Evolutionary conservation across 495 filamentous ascomycete genomes (phyloP).

Genomic region (Elasticomyces elasticus): DNA sequence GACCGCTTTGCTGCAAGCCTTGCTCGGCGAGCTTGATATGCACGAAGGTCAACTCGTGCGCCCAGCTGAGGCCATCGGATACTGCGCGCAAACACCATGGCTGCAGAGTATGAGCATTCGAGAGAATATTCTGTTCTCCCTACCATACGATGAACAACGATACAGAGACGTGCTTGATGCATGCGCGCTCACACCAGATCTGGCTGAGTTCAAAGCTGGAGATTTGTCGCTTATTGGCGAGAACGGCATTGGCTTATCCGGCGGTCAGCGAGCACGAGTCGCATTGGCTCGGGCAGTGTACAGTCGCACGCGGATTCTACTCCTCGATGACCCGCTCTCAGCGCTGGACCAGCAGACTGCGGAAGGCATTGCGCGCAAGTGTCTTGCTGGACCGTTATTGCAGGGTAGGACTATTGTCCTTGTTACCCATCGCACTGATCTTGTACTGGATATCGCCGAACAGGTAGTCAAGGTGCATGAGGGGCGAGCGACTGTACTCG

Average conservation of each 20-base stretch:
- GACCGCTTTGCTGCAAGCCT: conserved; percentile 64
- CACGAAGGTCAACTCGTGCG: conserved; percentile 46
- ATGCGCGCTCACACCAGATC: conserved; percentile 32
- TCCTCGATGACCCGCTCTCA: conserved; percentile 35
- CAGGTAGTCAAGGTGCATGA: conserved; percentile 58
- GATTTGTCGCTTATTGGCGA: conserved; percentile 35
- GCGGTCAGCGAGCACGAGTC: conserved; percentile 33
- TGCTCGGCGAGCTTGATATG: conserved; percentile 70
- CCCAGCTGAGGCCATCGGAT: conserved; percentile 62
- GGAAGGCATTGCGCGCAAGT: conserved; percentile 56
- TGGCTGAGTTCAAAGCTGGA: conserved; percentile 31
- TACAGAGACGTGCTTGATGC: conserved; percentile 39
- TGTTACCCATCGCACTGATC: conserved; percentile 67
- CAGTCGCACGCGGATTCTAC: conserved; percentile 28
- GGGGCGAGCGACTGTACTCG: conserved; percentile 43
- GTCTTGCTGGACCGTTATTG: conserved; percentile 54
- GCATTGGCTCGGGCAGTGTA: conserved; percentile 35
- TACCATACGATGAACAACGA: conserved; percentile 53
- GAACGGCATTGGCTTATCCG: conserved; percentile 34
- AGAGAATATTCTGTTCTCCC: conserved; percentile 73
- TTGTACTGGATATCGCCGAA: conserved; percentile 54
- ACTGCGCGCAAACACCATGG: conserved; percentile 82
- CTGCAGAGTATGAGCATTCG: conserved; percentile 83
- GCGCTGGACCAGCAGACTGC: conserved; percentile 64
- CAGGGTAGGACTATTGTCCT: conserved; percentile 55